phyloP scores from a whole-genome alignment of 1,284 basidiomycete species.

The Trametes sp. region DNA sequence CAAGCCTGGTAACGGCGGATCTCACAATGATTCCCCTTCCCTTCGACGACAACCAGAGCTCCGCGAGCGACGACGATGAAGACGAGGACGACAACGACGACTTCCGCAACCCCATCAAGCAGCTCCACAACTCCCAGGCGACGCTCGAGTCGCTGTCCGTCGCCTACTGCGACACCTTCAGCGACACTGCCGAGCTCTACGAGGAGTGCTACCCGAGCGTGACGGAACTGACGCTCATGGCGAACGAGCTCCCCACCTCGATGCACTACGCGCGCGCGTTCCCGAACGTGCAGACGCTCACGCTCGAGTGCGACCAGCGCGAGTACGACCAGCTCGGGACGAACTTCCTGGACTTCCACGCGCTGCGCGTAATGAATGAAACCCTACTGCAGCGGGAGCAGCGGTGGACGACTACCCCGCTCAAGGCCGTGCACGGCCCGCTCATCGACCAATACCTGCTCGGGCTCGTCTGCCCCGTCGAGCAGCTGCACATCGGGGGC shows the following conservation, averaged over 20 bases:
- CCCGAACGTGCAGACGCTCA: conserved; percentile 10
- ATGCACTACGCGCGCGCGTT: conserved; percentile 16
- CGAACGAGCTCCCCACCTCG: conserved; percentile 16
- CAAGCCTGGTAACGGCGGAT: background rate
- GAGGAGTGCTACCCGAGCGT: conserved; percentile 5
- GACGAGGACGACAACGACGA: background rate
- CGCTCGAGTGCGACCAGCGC: background rate
- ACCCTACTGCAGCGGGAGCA: background rate
- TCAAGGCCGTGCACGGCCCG: background rate
- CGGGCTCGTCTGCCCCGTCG: conserved; percentile 1
- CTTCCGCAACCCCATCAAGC: conserved; percentile 2
- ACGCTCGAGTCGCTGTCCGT: background rate
- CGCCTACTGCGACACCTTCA: background rate
- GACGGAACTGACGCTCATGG: background rate
- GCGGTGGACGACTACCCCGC: background rate
- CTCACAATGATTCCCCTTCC: background rate
- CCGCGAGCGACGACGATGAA: background rate
- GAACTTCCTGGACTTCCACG: background rate
- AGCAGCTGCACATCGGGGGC: conserved; percentile 7
- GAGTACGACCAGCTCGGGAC: background rate
- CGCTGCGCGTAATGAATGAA: background rate
- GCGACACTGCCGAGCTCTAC: conserved; percentile 36
- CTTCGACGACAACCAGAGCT: background rate
- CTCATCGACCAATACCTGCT: conserved; percentile 1
- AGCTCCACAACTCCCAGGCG: conserved; percentile 10